Base-by-base conservation (phyloP, 78 protist genomes). In the Cavenderia fasciculata region DNA sequence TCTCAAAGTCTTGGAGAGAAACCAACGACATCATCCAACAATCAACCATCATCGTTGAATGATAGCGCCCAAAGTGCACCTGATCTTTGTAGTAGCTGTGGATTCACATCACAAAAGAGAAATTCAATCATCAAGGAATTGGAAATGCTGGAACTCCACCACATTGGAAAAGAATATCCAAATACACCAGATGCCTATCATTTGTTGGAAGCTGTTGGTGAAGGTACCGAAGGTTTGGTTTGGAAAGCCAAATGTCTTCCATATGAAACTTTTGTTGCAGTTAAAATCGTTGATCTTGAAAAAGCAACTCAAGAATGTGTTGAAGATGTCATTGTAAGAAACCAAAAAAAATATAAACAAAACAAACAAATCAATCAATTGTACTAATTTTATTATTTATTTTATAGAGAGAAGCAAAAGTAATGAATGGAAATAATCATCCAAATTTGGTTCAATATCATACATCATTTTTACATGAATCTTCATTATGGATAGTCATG, bases 401-500 rank as follows among this genome's bases (percentile, higher is more conserved):
- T 69, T 25, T 4, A 51, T 34, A 71, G 78, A 82, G 73, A 70
- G 90, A 82, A 44, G 90, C 44, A 11, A 41, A 21, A 31, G 73
- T 82, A 8, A 82, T 68, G 78, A 68, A 49, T 56, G 78, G 52
- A 23, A 82, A 82, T 33, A 82, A 82, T 68, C 90, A 82, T 56
- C 78, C 78, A 51, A 82, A 82, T 46, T 36, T 82, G 10, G 61
- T 82, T 3, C 90, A 82, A 54, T 82, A 82, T 57, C 90, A 82
- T 56, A 82, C 90, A 2, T 82, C 90, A 29, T 82, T 93, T 31
- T 51, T 93, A 4, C 51, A 31, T 8, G 75, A 74, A 8, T 66
- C 59, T 23, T 63, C 57, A 21, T 59, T 93, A 27, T 93, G 95
- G 95, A 61, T 93, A 10, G 95, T 85, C 14, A 85, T 93, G 93